Percentiles rank a stretch among this genome's conserved stretches.
phyloP scores from a whole-genome alignment of 345 rosid genomes.

The Limnanthes douglasii region DNA sequence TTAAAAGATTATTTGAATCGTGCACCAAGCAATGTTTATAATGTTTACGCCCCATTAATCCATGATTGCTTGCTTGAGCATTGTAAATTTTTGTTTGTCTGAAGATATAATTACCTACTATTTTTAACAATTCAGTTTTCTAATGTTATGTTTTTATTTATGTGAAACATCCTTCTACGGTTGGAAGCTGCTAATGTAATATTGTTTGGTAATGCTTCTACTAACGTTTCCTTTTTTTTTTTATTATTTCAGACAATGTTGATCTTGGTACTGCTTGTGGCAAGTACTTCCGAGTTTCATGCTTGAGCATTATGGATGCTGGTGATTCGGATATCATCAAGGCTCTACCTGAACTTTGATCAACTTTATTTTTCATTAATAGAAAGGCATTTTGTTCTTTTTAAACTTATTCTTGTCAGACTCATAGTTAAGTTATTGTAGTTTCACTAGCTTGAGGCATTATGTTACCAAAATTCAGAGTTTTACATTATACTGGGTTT shows the following conservation, averaged over 20 bases:
- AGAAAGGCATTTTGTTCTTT: too few species aligned
- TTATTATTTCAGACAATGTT: constrained; percentile 31
- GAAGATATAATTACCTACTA: too few species aligned
- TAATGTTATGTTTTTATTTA: not conserved
- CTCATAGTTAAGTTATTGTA: too few species aligned
- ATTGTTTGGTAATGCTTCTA: not conserved
- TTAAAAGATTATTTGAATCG: too few species aligned
- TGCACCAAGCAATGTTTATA: too few species aligned
- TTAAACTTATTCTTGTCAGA: too few species aligned
- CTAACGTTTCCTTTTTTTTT: not conserved
- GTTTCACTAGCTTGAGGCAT: too few species aligned
- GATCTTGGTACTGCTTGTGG: constrained; percentile 73
- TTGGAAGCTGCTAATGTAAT: not conserved
- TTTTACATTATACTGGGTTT: too few species aligned
- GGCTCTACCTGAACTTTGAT: constrained; percentile 44
- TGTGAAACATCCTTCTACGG: not conserved
- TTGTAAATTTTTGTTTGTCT: not conserved
- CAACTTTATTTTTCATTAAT: too few species aligned
- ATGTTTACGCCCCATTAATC: too few species aligned
- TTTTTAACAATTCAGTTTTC: too few species aligned
- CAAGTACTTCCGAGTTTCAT: constrained; percentile 59
- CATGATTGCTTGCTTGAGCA: not conserved
- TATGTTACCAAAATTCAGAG: too few species aligned
- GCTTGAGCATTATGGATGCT: constrained; percentile 51
- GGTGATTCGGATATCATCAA: constrained; percentile 82